Evolutionary conservation across 192 early-diverging fungal genomes (phyloP), one percentile per base, ranked within the genome.

Genomic region (Rhizoclosmatium globosum): DNA sequence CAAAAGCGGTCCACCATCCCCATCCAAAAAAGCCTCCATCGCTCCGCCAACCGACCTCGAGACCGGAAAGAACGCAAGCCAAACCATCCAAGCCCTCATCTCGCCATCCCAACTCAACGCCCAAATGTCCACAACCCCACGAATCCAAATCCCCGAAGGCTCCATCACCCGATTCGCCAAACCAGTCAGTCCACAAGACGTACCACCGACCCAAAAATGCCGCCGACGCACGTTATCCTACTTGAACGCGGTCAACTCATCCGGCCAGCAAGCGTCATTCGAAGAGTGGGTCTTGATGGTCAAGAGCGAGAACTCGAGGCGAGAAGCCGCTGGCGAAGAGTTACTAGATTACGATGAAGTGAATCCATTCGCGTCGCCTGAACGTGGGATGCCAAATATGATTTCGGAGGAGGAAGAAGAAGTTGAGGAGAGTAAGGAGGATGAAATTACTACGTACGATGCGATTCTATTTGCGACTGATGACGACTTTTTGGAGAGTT

Each of bases 391-490:
- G 38, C 23, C 41, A 74, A 31, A 31, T 31, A 71, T 50, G 53
- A 19, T n/a, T 19, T 72, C 71, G 19, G 41, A 42, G 15, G 56
- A 56, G 9, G 47, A 41, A 21, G 65, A 80, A 11, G 39, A 61
- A 41, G 48, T 64, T n/a, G 76, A 64, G 15, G 69, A 44, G 19
- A 39, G 47, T 47, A 56, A 74, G 4, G 61, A 23, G 9, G 50
- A 56, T 13, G 70, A 57, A 23, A 9, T 79, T 6, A 66, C 6
- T 17, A 79, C 82, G 13, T 87, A 77, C 73, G 88, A 91, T 64
- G 89, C 89, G 17, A 59, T 89, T 3, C 76, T 89, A 2, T 87
- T 91, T 75, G 89, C 87, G 1, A 91, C 89, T 19, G 90, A 91
- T 76, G 87, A 85, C 65, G 90, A 91, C 75, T 91, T 88, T 64